phyloP scores from a whole-genome alignment of 1,284 basidiomycete species.

The Apiotrichum sp. region DNA sequence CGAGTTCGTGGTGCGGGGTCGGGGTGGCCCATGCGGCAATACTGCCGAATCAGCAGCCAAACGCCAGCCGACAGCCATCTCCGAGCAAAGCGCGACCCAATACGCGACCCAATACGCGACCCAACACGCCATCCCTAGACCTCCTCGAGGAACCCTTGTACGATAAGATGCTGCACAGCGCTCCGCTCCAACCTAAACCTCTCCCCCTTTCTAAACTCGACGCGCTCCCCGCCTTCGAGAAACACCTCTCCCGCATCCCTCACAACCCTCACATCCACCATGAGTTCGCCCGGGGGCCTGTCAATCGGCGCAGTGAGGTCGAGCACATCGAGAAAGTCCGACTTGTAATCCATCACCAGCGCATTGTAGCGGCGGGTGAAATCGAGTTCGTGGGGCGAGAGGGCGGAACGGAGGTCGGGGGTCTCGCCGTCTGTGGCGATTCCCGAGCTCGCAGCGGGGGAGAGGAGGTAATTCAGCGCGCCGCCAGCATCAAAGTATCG shows the following conservation, averaged over 20 bases:
- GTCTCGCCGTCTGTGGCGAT: slow-evolving; percentile 19
- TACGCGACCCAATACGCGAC: too few species aligned
- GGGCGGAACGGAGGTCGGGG: slow-evolving; percentile 63
- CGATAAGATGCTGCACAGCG: slow-evolving; percentile 85
- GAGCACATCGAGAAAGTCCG: slow-evolving; percentile 76
- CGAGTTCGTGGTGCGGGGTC: too few species aligned
- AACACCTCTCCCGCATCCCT: slow-evolving; percentile 82
- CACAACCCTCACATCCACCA: slow-evolving; percentile 50
- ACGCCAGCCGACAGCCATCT: too few species aligned
- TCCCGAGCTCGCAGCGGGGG: slow-evolving; percentile 34
- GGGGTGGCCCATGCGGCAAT: too few species aligned
- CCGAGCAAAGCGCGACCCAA: too few species aligned
- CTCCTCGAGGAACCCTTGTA: slow-evolving; percentile 79
- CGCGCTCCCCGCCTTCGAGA: slow-evolving; percentile 70
- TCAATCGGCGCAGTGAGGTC: slow-evolving; percentile 74
- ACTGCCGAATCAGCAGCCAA: too few species aligned
- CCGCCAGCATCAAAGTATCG: slow-evolving; percentile 91
- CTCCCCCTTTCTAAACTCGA: slow-evolving; percentile 83
- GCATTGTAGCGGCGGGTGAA: slow-evolving; percentile 77
- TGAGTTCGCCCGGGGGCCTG: slow-evolving; percentile 53
- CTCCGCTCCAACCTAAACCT: slow-evolving; percentile 75
- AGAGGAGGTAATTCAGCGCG: slow-evolving; percentile 77
- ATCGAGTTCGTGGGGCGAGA: slow-evolving; percentile 85
- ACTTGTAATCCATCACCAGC: slow-evolving; percentile 74
- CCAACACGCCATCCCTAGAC: slow-evolving; percentile 40